Base-by-base conservation (phyloP, 2,329 filamentous ascomycete species). In the Tolypocladium guangdongense region DNA sequence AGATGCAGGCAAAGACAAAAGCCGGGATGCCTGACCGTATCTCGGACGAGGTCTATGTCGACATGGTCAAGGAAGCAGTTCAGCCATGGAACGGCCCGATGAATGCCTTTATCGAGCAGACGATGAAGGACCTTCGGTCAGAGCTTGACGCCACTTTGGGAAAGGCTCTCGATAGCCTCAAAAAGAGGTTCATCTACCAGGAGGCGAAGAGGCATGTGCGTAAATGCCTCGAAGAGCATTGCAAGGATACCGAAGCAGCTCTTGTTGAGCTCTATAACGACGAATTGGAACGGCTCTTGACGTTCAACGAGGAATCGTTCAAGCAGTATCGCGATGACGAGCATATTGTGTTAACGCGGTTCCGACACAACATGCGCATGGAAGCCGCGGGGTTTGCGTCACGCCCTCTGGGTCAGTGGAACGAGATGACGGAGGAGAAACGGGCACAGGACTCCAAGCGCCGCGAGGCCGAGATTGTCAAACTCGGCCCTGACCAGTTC, bases 11-110 rank as follows among this genome's bases (percentile, higher is more conserved):
- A 4, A 79, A 80, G 14, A 78, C 77, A 30, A 73, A 73, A 20
- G 76, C 80, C 0, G 82, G 83, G 0, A 73, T 83, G 58, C 82
- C 81, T 0, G 76, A 78, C 7, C 73, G 82, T 0, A 77, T 82
- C 0, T 78, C 83, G 0, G 75, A 79, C 0, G 78, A 80, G 38
- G 82, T 86, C 0, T 81, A 84, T 24, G 77, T 83, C 32, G 72
- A 73, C 0, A 71, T 87, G 18, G 82, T 79, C 47, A 70, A 74
- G 18, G 68, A 78, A n/a, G 77, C 78, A 0, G 77, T 87, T 1
- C 62, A 65, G 8, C 76, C 80, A 1, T 88, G 86, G 86, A 62
- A 74, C 1, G 60, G 61, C 0, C 82, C 82, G 0, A 71, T 84
- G 48, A 63, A 74, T 0, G 70, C 61, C 0, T 80, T 82, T 47